phyloP scores from a whole-genome alignment of 805 yeast species.

The Candida morakotiae region DNA sequence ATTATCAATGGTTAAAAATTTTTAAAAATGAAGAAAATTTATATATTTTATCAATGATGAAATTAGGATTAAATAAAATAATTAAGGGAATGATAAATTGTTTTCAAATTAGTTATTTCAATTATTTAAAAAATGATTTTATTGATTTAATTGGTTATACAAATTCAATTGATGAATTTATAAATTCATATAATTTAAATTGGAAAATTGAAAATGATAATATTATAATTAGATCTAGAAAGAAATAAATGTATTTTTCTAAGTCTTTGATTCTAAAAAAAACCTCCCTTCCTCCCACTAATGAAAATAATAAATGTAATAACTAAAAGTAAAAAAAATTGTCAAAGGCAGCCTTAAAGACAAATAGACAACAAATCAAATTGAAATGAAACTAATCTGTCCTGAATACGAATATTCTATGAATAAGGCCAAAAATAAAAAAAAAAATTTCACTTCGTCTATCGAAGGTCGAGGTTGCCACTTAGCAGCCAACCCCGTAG shows the following conservation, averaged over 20 bases:
- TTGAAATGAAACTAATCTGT: too few species aligned
- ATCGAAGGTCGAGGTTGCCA: too few species aligned
- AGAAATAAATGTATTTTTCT: neutral
- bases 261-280: too few species aligned
- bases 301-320: too few species aligned
- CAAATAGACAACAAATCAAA: too few species aligned
- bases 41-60: slow-evolving; percentile 35
- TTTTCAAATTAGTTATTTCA: slow-evolving; percentile 33
- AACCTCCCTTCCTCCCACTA: too few species aligned
- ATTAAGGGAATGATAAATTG: slow-evolving; percentile 25
- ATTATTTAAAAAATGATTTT: slow-evolving; percentile 2
- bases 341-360: too few species aligned
- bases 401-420: too few species aligned
- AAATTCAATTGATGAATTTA: neutral
- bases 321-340: too few species aligned
- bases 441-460: too few species aligned
- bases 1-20: slow-evolving; percentile 22
- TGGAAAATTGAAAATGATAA: slow-evolving; percentile 3
- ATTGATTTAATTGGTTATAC: neutral
- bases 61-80: slow-evolving; percentile 35
- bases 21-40: slow-evolving; percentile 32
- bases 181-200: neutral
- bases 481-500: too few species aligned
- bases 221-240: neutral
- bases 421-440: too few species aligned